Evolutionary conservation across 495 filamentous ascomycete genomes (phyloP).

Genomic region (Lasiosphaeriaceae sp.): DNA sequence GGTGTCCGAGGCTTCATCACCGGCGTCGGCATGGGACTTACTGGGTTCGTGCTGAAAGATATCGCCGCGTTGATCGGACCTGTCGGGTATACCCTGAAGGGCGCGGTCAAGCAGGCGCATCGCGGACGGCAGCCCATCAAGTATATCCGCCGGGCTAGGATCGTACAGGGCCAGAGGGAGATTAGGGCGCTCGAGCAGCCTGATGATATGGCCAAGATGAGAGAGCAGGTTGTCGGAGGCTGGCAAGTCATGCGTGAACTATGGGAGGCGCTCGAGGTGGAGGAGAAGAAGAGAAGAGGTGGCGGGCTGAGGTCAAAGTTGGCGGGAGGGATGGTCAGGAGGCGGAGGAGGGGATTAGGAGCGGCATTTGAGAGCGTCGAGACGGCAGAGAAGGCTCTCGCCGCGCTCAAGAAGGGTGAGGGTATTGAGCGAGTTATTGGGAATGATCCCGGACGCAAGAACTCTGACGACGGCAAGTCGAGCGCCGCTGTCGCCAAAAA

Average conservation of each 20-base stretch:
- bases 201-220: background rate
- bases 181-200: constrained; percentile 21
- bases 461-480: background rate
- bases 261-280: constrained; percentile 34
- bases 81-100: constrained; percentile 63
- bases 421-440: constrained; percentile 22
- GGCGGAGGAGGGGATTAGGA: constrained; percentile 30
- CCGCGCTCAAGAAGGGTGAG: constrained; percentile 34
- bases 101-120: constrained; percentile 52
- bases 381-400: constrained; percentile 38
- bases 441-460: background rate
- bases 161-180: constrained; percentile 45
- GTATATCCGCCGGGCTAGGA: constrained; percentile 46
- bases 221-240: constrained; percentile 28
- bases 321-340: constrained; percentile 4
- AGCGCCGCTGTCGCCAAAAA: background rate
- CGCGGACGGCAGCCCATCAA: constrained; percentile 43
- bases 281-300: constrained; percentile 29
- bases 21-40: constrained; percentile 71
- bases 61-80: constrained; percentile 61
- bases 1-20: constrained; percentile 56
- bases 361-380: constrained; percentile 45
- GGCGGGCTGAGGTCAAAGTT: constrained; percentile 15
- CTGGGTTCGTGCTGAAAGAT: constrained; percentile 69
- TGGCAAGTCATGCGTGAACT: constrained; percentile 43